Base-by-base conservation (phyloP, 108 stramenopile genomes). In the Cyclotella cryptica region DNA sequence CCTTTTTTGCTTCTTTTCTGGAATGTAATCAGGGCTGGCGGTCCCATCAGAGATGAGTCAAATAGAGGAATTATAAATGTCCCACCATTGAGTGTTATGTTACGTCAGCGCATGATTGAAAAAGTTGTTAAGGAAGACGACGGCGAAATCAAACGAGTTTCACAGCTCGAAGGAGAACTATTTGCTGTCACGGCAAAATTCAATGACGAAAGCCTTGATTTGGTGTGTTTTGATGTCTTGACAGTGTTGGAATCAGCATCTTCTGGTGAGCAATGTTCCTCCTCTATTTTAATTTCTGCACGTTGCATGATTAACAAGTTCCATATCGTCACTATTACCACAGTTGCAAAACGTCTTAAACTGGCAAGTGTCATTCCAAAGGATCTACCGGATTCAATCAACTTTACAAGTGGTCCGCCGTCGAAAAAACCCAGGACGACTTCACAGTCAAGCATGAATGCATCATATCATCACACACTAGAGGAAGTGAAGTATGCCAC, bases 41-140 rank as follows among this genome's bases (percentile, higher is more conserved):
- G 84, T n/a, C 54, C 81, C 18, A 70, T 91, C 1, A 65, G 80
- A 41, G 63, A 69, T 35, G 68, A 81, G 29, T 49, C 77, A 21
- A 80, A 76, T 66, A 43, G 75, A 55, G 78, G 68, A 35, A 84
- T 90, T 6, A 62, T 96, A 47, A 75, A 75, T 30, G 80, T 84
- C 19, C 91, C 94, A n/a, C 91, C 91, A 10, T 43, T 93, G 52
- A 71, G 84, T 58, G 57, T 92, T 44, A 66, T 86, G 62, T 44
- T 96, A 22, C 83, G 83, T 49, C 92, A 93, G 75, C 74, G 81
- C 21, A 72, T 96, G 28, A 70, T 90, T 24, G 88, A 96, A 69
- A 86, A 86, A 28, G 51, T 69, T 54, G 80, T 72, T 5, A 80
- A 79, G 40, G 87, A 81, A 28, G 55, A 71, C 10, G 89, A 89